A percentile compares a stretch with the other conserved stretches of the same genome.
Conservation (phyloP, 148 eudicot genomes). For the Drosera capensis region DNA sequence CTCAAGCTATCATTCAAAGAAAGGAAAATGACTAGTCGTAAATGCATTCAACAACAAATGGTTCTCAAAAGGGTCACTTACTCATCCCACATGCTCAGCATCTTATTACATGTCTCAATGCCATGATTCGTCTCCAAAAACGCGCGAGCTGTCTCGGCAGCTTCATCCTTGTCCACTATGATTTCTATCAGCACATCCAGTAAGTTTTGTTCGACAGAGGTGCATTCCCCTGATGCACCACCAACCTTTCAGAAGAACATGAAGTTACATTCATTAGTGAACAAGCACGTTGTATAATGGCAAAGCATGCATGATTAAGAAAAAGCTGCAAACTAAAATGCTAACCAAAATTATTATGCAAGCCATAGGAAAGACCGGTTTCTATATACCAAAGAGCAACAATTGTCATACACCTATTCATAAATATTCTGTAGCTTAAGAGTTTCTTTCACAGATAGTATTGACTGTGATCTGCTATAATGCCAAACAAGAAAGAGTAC, state of each 20-base stretch:
- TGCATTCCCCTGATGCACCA: constrained; percentile 24
- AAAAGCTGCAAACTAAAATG: neutral
- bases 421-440: too few relatives aligned
- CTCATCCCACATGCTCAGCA: constrained; percentile 49
- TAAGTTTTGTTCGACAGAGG: constrained; percentile 30
- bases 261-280: neutral
- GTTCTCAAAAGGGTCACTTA: constrained; percentile 11
- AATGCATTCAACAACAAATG: too few relatives aligned
- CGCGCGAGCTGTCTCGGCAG: constrained; percentile 32
- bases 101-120: constrained; percentile 39
- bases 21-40: constrained; percentile 3
- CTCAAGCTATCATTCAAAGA: constrained; percentile 32
- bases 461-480: too few relatives aligned
- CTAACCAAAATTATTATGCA: neutral
- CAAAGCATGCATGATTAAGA: neutral
- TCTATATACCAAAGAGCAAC: too few relatives aligned
- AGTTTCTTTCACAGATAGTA: too few relatives aligned
- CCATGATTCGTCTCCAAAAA: constrained; percentile 57
- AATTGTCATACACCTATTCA: too few relatives aligned
- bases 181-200: constrained; percentile 38
- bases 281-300: neutral
- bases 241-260: constrained; percentile 32
- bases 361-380: too few relatives aligned
- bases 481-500: too few relatives aligned
- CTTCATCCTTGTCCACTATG: constrained; percentile 39